Evolutionary conservation across 2,329 filamentous ascomycete species (phyloP), one percentile per base, ranked within the genome.

Genomic region (Exophiala sideris): DNA sequence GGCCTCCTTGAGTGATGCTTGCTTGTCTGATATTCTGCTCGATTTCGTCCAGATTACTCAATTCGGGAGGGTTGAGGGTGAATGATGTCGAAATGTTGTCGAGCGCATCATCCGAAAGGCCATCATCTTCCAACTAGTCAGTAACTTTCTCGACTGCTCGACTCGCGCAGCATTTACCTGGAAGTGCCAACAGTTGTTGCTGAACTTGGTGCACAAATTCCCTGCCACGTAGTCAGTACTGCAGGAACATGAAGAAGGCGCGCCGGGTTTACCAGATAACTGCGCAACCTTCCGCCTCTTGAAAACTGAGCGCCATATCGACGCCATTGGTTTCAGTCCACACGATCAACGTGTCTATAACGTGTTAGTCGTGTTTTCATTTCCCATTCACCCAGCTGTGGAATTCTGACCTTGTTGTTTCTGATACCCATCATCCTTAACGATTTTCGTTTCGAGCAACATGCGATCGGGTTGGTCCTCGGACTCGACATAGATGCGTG

Each of bases 271-370:
- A 95, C 94, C 94, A 99, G 71, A 99, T 96, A 59, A 85, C 79
- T 16, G 88, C 84, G 72, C 94, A 99, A 42, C 92, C 94, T 63
- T 97, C 94, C 2, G 91, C 87, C 75, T 99, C 94, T 71, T 99
- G 94, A 67, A 99, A 99, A 70, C 91, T 96, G 60, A 99, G 81
- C 40, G 94, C 94, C 94, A 99, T 97, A 69, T 99, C 94, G 52
- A 91, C 85, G 54, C 88, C 88, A 74, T 86, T 94, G 56, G 85
- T 83, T 69, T 97, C 94, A 36, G 92, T 96, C 94, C 94, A 99
- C 57, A 99, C 91, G 59, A 99, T 97, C 57, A 99, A 82, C 3
- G 94, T 99, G 71, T 97, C 92, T 95, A 71, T 21, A 50, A 35
- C 40, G 63, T 45, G 62, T 64, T 57, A 67, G 62, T 59, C 56